phyloP scores from a whole-genome alignment of 129 eudicot genomes.

The Tagetes patula region DNA sequence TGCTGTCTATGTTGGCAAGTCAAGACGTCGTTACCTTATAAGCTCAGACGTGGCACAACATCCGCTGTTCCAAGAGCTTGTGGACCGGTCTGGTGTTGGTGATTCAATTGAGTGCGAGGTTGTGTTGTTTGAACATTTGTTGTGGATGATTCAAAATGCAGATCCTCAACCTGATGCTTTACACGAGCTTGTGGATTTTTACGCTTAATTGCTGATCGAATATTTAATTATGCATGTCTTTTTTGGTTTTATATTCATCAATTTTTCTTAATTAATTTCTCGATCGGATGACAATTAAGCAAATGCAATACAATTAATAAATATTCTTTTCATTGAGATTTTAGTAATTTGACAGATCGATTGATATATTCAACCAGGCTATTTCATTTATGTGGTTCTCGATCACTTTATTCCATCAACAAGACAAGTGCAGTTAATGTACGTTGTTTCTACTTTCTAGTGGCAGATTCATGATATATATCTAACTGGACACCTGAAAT shows the following conservation, averaged over 20 bases:
- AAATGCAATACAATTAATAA: constrained; percentile 16
- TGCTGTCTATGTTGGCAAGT: constrained; percentile 42
- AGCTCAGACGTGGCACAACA: constrained; percentile 38
- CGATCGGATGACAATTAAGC: constrained; percentile 26
- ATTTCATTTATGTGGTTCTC: too few species aligned
- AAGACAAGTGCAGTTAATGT: too few species aligned
- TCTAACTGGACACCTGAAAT: too few species aligned
- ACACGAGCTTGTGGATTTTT: constrained; percentile 38
- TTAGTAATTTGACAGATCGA: too few species aligned
- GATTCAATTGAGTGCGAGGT: constrained; percentile 39
- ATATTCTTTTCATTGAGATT: too few species aligned
- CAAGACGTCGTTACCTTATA: constrained; percentile 38
- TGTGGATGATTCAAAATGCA: constrained; percentile 46
- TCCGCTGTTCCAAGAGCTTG: constrained; percentile 41
- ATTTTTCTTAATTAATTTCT: constrained; percentile 18
- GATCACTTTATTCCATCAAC: too few species aligned
- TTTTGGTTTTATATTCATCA: background rate
- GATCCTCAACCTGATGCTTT: constrained; percentile 43
- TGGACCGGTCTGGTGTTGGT: constrained; percentile 37
- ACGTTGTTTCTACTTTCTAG: too few species aligned
- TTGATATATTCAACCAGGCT: too few species aligned
- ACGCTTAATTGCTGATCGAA: constrained; percentile 18
- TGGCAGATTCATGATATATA: too few species aligned
- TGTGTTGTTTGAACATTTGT: constrained; percentile 41
- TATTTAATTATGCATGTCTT: background rate